Conservation (phyloP, 1,284 basidiomycete genomes). For the Lignosus rhinocerotis region DNA sequence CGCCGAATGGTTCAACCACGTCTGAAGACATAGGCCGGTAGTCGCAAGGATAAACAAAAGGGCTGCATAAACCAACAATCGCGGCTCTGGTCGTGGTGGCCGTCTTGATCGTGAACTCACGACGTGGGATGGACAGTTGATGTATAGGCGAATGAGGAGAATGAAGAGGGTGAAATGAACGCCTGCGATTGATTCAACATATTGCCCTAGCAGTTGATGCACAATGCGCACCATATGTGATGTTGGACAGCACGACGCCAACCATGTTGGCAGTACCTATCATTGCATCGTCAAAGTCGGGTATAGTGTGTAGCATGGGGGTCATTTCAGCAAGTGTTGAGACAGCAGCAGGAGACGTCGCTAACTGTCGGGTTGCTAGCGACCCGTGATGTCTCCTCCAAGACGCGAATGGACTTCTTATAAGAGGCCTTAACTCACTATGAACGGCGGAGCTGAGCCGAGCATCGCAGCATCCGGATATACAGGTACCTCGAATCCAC, state of each 20-base stretch:
- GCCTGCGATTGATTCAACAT: constrained; percentile 12
- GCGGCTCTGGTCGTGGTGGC: constrained; percentile 1
- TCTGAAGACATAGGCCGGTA: constrained; percentile 25
- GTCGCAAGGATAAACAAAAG: constrained; percentile 28
- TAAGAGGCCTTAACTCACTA: no score
- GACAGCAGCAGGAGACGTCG: not conserved
- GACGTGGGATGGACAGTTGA: not conserved
- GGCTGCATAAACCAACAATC: constrained; percentile 19
- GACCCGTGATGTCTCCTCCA: not conserved
- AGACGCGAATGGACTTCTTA: no score
- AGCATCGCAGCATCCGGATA: not conserved
- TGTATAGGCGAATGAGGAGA: constrained; percentile 7
- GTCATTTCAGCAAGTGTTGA: not conserved
- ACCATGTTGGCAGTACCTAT: constrained; percentile 19
- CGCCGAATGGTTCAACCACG: constrained; percentile 25
- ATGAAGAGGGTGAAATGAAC: constrained; percentile 25
- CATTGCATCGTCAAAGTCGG: not conserved
- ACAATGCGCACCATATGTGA: constrained; percentile 29
- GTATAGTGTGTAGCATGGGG: not conserved
- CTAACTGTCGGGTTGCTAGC: not conserved
- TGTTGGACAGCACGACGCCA: constrained; percentile 24
- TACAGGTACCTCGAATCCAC: not conserved
- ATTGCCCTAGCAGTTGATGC: not conserved
- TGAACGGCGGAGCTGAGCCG: not conserved
- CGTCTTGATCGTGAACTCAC: not conserved